phyloP scores from a whole-genome alignment of 345 rosid species.

The Eucalyptus regnans region DNA sequence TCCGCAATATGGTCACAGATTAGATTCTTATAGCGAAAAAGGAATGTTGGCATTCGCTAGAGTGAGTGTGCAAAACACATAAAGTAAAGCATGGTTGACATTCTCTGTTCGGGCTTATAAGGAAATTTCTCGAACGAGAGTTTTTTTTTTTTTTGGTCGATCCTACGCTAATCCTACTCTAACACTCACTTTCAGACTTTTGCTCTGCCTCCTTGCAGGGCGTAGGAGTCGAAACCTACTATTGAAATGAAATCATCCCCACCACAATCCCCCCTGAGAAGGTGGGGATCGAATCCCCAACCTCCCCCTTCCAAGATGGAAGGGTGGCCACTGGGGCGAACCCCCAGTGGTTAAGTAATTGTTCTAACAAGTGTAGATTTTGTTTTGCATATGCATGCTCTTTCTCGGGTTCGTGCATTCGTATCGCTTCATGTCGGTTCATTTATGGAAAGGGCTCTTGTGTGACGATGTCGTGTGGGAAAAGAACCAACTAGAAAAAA shows the following conservation, averaged over 20 bases:
- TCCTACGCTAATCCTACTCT: no score
- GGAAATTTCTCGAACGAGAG: not conserved
- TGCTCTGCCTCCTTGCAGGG: no score
- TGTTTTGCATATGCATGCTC: not conserved
- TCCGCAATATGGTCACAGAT: not conserved
- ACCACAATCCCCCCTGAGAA: no score
- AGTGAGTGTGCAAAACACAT: not conserved
- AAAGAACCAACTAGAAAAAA: not conserved
- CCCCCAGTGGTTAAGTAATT: no score
- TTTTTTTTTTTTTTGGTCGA: no score
- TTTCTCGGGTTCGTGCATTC: accelerated
- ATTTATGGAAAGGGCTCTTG: not conserved
- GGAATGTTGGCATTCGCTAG: not conserved
- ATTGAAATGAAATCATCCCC: no score
- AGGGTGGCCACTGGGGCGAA: no score
- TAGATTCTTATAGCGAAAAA: not conserved
- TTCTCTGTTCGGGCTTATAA: not conserved
- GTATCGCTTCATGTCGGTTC: not conserved
- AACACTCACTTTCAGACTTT: no score
- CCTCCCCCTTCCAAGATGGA: no score
- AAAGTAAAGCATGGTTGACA: not conserved
- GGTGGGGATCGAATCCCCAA: no score
- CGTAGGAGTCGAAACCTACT: no score
- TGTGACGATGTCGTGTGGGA: accelerated
- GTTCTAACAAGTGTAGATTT: no score